Evolutionary conservation across 1,284 basidiomycete species (phyloP).

Genomic region (Serendipita sp.): DNA sequence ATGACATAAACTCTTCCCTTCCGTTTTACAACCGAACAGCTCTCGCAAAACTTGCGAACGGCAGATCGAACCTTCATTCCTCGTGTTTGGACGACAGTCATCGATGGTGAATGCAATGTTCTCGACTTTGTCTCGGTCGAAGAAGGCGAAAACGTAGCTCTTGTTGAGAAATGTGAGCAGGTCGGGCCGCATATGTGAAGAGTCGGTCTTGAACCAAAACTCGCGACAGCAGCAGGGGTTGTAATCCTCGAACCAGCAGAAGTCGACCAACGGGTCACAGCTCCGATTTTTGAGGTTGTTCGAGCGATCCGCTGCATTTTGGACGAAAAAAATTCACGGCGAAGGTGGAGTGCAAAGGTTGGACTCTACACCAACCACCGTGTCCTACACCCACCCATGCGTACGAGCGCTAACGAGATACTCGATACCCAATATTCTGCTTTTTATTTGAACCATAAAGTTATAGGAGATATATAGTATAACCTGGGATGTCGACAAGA

Average conservation of each 20-base stretch:
- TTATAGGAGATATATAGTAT: too few species aligned
- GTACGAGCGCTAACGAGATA: too few species aligned
- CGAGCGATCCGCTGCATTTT: too few species aligned
- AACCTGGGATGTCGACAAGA: too few species aligned
- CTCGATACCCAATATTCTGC: too few species aligned
- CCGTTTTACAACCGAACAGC: constrained; percentile 71
- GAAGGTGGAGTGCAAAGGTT: too few species aligned
- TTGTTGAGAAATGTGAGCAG: constrained; percentile 5
- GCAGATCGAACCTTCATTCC: constrained; percentile 96
- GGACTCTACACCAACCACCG: too few species aligned
- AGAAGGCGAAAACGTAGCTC: neutral
- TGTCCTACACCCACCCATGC: too few species aligned
- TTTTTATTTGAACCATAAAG: too few species aligned
- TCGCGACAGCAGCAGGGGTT: neutral
- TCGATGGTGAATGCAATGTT: constrained; percentile 6
- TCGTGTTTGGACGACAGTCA: constrained; percentile 39
- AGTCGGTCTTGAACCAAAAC: neutral
- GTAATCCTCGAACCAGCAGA: constrained; percentile 6
- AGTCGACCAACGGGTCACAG: constrained; percentile 1
- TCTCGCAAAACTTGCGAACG: constrained; percentile 86
- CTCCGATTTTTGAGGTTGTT: too few species aligned
- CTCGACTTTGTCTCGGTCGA: neutral
- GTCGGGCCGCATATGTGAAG: neutral
- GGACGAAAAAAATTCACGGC: too few species aligned
- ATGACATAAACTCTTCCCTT: constrained; percentile 90